Conservation (phyloP, 306 rosid species). For the Abrus precatorius region DNA sequence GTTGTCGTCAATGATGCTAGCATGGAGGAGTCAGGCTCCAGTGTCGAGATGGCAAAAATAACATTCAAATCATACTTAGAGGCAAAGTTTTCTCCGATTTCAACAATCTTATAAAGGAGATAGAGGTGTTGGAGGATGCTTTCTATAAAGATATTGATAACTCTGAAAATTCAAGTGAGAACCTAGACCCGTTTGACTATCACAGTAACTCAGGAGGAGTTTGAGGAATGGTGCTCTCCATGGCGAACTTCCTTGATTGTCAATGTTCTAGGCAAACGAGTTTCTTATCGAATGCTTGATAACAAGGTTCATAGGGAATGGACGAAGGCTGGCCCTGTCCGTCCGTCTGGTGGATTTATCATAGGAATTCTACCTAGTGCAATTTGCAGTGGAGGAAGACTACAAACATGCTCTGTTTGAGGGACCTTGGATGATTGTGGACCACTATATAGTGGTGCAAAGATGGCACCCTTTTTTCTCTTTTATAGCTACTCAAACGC, state of each 20-base stretch:
- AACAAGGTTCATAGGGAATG: not conserved
- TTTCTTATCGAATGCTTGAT: not conserved
- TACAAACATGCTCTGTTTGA: not conserved
- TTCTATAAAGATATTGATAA: too few species aligned
- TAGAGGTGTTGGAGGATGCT: too few species aligned
- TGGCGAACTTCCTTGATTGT: not conserved
- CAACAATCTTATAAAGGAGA: too few species aligned
- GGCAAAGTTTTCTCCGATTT: too few species aligned
- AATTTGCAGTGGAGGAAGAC: not conserved
- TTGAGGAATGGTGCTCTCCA: not conserved
- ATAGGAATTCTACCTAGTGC: not conserved
- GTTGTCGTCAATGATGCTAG: not conserved
- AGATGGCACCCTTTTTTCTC: not conserved
- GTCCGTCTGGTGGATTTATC: not conserved
- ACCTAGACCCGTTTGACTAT: too few species aligned
- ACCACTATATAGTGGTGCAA: not conserved
- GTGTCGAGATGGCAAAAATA: not conserved
- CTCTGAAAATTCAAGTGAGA: too few species aligned
- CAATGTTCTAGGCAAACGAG: not conserved
- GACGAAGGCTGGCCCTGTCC: not conserved
- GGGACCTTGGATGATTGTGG: not conserved
- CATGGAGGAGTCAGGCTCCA: not conserved
- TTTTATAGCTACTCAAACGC: too few species aligned
- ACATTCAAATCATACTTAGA: too few species aligned
- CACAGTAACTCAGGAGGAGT: too few species aligned